Evolutionary conservation across 1,139 yeast genomes (phyloP).

Genomic region (Hanseniaspora uvarum): DNA sequence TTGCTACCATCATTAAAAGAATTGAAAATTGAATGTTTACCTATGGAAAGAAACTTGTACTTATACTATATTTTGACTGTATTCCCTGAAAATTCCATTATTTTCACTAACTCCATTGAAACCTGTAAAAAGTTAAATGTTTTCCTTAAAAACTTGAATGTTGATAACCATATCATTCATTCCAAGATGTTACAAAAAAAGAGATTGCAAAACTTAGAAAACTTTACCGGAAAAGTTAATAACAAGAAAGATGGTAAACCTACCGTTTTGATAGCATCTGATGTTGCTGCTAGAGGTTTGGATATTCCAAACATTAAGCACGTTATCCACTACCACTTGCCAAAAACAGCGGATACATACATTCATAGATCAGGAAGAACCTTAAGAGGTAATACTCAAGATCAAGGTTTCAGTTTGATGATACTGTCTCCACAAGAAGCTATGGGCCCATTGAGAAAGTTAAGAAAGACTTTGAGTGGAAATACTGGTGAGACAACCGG

Average conservation of each 20-base stretch:
- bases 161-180: constrained; percentile 74
- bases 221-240: constrained; percentile 45
- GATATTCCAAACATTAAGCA: constrained; percentile 88
- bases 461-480: constrained; percentile 52
- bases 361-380: constrained; percentile 97
- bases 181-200: constrained; percentile 94
- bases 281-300: constrained; percentile 96
- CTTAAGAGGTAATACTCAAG: constrained; percentile 60
- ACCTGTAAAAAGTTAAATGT: constrained; percentile 81
- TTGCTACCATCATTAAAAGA: constrained; percentile 72
- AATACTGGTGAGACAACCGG: constrained; percentile 28
- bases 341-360: constrained; percentile 88
- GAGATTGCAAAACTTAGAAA: constrained; percentile 74
- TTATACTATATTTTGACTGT: constrained; percentile 75
- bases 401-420: constrained; percentile 88
- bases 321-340: constrained; percentile 91
- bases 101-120: constrained; percentile 89
- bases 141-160: constrained; percentile 54
- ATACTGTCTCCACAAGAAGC: constrained; percentile 91
- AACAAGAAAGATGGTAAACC: constrained; percentile 37
- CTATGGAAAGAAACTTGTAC: constrained; percentile 80
- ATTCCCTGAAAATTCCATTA: constrained; percentile 83
- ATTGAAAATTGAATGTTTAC: constrained; percentile 83
- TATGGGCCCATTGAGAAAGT: constrained; percentile 70
- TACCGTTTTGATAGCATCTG: constrained; percentile 81